Percentiles rank a stretch among this genome's conserved stretches.
Conservation (phyloP, 2,329 filamentous ascomycete genomes). For the Cytospora chrysosperma region DNA sequence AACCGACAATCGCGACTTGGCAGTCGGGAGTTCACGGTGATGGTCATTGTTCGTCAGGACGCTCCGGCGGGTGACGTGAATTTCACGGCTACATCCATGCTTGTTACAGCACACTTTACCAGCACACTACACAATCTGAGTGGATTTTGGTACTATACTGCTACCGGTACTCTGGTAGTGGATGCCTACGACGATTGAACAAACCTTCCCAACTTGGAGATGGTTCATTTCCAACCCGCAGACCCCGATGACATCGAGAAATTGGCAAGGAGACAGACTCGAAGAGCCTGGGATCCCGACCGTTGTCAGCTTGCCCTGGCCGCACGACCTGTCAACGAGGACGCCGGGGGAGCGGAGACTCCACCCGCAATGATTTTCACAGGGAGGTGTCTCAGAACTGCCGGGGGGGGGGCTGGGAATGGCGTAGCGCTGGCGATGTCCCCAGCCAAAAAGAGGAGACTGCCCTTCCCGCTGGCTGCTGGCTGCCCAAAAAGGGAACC, state of each 20-base stretch:
- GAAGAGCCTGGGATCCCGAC: neutral
- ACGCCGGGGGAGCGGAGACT: neutral
- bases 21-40: neutral
- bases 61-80: neutral
- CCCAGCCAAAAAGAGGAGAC: neutral
- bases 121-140: no score
- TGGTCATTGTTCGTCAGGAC: neutral
- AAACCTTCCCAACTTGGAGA: neutral
- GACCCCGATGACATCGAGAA: neutral
- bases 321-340: neutral
- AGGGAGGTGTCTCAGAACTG: constrained; percentile 31
- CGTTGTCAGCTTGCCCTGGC: neutral
- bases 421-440: neutral
- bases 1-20: neutral
- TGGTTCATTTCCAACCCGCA: neutral
- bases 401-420: neutral
- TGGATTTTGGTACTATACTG: neutral
- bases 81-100: neutral
- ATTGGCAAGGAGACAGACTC: neutral
- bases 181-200: neutral
- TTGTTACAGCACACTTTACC: neutral
- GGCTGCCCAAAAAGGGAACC: neutral
- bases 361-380: constrained; percentile 20
- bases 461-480: neutral
- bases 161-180: neutral